Percentiles rank a stretch among this genome's conserved stretches.
These are phyloP conservation scores for Zymoseptoria pseudotritici DNA, from an alignment of 2,329 filamentous ascomycete species.

Conservation along the genomic window DNA sequence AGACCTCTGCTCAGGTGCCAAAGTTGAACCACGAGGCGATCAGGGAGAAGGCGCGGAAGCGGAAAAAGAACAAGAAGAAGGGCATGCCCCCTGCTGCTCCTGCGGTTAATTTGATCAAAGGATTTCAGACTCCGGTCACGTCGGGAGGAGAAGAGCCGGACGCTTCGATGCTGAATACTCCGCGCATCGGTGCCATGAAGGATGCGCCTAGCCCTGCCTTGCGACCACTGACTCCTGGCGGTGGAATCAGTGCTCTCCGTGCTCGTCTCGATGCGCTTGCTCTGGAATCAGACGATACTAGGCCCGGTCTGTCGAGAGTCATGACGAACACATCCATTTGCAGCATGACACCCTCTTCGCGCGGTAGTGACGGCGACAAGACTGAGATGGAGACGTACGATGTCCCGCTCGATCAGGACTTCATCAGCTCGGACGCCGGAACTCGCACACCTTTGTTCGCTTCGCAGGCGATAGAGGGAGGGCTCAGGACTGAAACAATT, in stretches of 20 bases:
- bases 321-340: constrained; percentile 36
- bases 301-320: constrained; percentile 39
- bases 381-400: constrained; percentile 80
- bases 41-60: constrained; percentile 31
- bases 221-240: constrained; percentile 44
- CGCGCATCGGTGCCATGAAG: constrained; percentile 25
- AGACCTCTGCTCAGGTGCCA: constrained; percentile 16
- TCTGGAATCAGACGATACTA: constrained; percentile 52
- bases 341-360: constrained; percentile 44
- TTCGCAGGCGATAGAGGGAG: constrained; percentile 44
- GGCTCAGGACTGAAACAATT: constrained; percentile 45
- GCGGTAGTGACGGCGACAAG: constrained; percentile 56
- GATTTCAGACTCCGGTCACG: constrained; percentile 44
- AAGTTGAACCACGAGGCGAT: constrained; percentile 30
- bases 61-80: constrained; percentile 33
- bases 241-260: constrained; percentile 76
- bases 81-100: constrained; percentile 31
- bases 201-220: constrained; percentile 40
- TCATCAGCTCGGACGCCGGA: constrained; percentile 58
- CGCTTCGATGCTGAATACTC: constrained; percentile 31
- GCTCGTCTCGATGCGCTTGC: constrained; percentile 72
- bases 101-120: constrained; percentile 37
- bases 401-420: constrained; percentile 76
- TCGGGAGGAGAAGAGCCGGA: constrained; percentile 52
- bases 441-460: constrained; percentile 29